Evolutionary conservation across 2,329 filamentous ascomycete species (phyloP).

Genomic region (Microsporum audouinii): DNA sequence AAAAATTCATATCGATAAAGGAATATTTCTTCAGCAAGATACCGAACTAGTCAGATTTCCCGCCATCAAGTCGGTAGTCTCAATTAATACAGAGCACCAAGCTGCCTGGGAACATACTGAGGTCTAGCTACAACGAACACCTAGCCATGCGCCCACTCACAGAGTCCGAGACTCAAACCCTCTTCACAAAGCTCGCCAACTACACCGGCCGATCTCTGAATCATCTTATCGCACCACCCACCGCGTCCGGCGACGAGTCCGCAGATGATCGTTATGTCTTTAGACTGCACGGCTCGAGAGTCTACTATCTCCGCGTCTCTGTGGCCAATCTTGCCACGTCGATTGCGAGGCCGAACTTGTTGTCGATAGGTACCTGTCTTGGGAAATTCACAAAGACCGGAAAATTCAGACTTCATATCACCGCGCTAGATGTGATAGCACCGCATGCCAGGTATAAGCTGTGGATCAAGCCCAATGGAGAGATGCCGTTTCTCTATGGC

Average conservation of each 20-base stretch:
- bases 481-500: conserved; percentile 95
- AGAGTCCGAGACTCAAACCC: conserved; percentile 51
- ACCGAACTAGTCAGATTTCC: background rate
- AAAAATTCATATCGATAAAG: conserved; percentile 2
- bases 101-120: background rate
- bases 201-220: conserved; percentile 83
- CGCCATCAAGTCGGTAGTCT: background rate
- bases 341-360: conserved; percentile 66
- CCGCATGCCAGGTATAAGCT: conserved; percentile 92
- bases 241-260: conserved; percentile 52
- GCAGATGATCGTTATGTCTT: conserved; percentile 69
- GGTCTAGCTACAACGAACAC: background rate
- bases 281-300: conserved; percentile 66
- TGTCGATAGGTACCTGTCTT: conserved; percentile 80
- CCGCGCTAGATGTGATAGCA: conserved; percentile 72
- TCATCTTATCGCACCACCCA: conserved; percentile 65
- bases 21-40: background rate
- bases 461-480: conserved; percentile 91
- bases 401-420: conserved; percentile 90
- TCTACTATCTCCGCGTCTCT: conserved; percentile 84
- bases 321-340: conserved; percentile 86
- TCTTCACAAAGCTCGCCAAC: conserved; percentile 86
- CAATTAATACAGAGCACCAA: background rate
- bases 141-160: conserved; percentile 67
- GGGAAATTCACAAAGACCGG: conserved; percentile 90